Evolutionary conservation across 2,329 filamentous ascomycete species (phyloP).

Genomic region (Hortaea sp.): DNA sequence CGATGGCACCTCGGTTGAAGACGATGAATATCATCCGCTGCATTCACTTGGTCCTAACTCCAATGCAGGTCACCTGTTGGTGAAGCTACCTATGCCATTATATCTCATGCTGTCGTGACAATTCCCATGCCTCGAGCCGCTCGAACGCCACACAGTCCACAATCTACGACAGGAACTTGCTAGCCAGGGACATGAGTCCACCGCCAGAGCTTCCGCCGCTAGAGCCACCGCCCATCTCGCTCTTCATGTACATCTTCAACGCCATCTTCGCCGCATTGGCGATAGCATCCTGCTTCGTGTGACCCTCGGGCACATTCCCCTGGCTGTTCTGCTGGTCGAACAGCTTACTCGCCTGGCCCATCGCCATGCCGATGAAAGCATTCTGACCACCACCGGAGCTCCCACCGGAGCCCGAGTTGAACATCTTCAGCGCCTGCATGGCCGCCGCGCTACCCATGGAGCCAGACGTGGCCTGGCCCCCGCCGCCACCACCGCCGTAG

Average conservation of each 20-base stretch:
- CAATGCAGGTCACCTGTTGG: too few species aligned
- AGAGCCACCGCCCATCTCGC: conserved; percentile 42
- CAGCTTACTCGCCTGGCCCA: conserved; percentile 77
- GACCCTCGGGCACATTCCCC: conserved; percentile 43
- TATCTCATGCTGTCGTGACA: too few species aligned
- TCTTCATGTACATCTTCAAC: conserved; percentile 84
- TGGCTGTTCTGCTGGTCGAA: conserved; percentile 50
- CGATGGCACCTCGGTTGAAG: too few species aligned
- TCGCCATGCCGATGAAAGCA: conserved; percentile 73
- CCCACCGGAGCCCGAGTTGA: conserved; percentile 34
- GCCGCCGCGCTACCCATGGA: conserved; percentile 60
- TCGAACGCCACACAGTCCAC: background rate
- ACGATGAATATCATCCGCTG: too few species aligned
- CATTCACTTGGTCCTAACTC: too few species aligned
- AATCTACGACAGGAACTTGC: conserved; percentile 44
- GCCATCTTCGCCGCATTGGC: conserved; percentile 76
- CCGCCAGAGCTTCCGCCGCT: conserved; percentile 31
- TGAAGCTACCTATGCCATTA: too few species aligned
- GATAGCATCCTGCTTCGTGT: conserved; percentile 72
- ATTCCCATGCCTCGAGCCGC: too few species aligned
- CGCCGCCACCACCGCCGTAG: conserved; percentile 48
- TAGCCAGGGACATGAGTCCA: conserved; percentile 47
- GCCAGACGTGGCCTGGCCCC: conserved; percentile 34
- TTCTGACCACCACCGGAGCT: conserved; percentile 47
- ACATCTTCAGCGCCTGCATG: conserved; percentile 73